Evolutionary conservation across 257 asterid genomes (phyloP).

Genomic region (Thymus quinquecostatus): DNA sequence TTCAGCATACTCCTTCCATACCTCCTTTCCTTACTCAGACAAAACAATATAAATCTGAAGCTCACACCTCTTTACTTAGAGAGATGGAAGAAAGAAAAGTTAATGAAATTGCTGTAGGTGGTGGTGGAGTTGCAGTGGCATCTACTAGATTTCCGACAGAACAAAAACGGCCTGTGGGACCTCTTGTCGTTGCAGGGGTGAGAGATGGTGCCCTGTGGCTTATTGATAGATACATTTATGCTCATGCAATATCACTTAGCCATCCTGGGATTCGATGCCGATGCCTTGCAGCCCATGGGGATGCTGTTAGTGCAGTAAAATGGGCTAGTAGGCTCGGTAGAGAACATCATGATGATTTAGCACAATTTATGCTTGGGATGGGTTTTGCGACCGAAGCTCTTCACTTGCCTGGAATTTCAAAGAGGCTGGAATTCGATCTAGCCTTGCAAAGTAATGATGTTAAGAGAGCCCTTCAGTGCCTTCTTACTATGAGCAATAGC

Average conservation of each 20-base stretch:
- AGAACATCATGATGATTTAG: slow-evolving; percentile 96
- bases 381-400: slow-evolving; percentile 99
- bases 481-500: slow-evolving; percentile 93
- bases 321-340: slow-evolving; percentile 98
- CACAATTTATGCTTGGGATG: slow-evolving; percentile 98
- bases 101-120: slow-evolving; percentile 87
- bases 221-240: slow-evolving; percentile 84
- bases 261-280: slow-evolving; percentile 99
- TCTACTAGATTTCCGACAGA: slow-evolving; percentile 96
- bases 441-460: slow-evolving; percentile 93
- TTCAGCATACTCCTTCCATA: slow-evolving; percentile 87
- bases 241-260: slow-evolving; percentile 92
- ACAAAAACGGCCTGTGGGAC: slow-evolving; percentile 92
- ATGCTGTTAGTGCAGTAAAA: slow-evolving; percentile 96
- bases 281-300: slow-evolving; percentile 97
- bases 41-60: slow-evolving; percentile 67
- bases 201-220: slow-evolving; percentile 96
- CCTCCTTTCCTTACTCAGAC: slow-evolving; percentile 86
- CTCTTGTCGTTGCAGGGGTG: slow-evolving; percentile 86
- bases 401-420: slow-evolving; percentile 95
- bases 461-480: slow-evolving; percentile 92
- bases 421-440: slow-evolving; percentile 88
- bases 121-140: slow-evolving; percentile 94
- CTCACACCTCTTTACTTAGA: slow-evolving; percentile 51
- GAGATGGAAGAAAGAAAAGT: slow-evolving; percentile 72